Evolutionary conservation across 352 stramenopile species (phyloP).

Genomic region (Thraustochytrium sp.): DNA sequence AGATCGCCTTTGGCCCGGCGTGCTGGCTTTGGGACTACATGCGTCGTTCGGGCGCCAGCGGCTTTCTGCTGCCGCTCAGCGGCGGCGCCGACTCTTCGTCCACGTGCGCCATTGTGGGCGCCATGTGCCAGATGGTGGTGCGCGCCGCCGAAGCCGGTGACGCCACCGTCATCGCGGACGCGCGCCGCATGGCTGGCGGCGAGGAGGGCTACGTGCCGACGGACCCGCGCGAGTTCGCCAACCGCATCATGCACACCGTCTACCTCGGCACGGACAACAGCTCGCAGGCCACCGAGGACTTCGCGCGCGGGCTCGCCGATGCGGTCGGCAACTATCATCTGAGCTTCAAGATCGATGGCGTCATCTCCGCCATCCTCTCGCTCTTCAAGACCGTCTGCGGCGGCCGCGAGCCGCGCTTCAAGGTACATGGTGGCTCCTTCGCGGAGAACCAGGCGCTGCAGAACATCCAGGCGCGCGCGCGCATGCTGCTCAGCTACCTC

Average conservation of each 20-base stretch:
- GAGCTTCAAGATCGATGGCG: slow-evolving; percentile 87
- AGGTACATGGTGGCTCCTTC: slow-evolving; percentile 75
- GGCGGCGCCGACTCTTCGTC: slow-evolving; percentile 92
- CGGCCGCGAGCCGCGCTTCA: slow-evolving; percentile 80
- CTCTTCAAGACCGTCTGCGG: slow-evolving; percentile 62
- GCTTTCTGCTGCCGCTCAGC: slow-evolving; percentile 93
- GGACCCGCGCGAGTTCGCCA: slow-evolving; percentile 78
- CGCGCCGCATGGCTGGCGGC: not conserved
- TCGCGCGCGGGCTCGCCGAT: slow-evolving; percentile 73
- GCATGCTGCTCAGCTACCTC: slow-evolving; percentile 97
- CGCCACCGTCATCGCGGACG: slow-evolving; percentile 30
- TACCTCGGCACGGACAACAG: slow-evolving; percentile 97
- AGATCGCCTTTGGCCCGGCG: slow-evolving; percentile 91
- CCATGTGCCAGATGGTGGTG: slow-evolving; percentile 92
- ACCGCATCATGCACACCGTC: slow-evolving; percentile 86
- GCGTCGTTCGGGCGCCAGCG: slow-evolving; percentile 68
- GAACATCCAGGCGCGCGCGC: slow-evolving; percentile 95
- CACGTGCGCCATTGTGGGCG: slow-evolving; percentile 90
- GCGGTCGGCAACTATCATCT: slow-evolving; percentile 92
- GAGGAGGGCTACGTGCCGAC: slow-evolving; percentile 55
- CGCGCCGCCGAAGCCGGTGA: slow-evolving; percentile 16
- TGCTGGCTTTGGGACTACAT: slow-evolving; percentile 99
- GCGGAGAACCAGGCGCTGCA: slow-evolving; percentile 93
- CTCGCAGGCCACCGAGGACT: slow-evolving; percentile 76
- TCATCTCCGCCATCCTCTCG: slow-evolving; percentile 74